A percentile compares a stretch with the other conserved stretches of the same genome.
These are phyloP conservation scores for Schwanniomyces yamadae DNA, from an alignment of 805 yeast species.

Conservation along the genomic window DNA sequence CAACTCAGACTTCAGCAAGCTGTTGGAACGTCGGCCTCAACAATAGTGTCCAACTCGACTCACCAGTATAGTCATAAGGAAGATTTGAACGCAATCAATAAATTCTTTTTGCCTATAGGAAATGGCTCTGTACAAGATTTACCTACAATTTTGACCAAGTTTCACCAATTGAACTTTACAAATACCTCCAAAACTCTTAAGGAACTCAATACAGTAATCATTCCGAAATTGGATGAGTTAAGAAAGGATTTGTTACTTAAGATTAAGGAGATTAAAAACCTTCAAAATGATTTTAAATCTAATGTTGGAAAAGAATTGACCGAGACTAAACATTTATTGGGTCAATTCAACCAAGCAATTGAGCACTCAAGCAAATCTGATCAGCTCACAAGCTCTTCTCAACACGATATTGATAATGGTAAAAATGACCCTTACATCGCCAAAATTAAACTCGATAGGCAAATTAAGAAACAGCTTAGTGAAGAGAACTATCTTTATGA, in stretches of 20 bases:
- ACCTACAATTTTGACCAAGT: constrained; percentile 61
- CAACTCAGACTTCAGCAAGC: constrained; percentile 80
- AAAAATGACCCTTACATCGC: constrained; percentile 79
- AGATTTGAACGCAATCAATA: constrained; percentile 34
- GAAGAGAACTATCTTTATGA: constrained; percentile 89
- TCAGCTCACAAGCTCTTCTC: constrained; percentile 15
- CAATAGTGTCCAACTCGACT: constrained; percentile 4
- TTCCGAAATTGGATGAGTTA: constrained; percentile 57
- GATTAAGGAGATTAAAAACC: constrained; percentile 80
- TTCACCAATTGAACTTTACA: constrained; percentile 43
- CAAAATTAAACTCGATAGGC: constrained; percentile 69
- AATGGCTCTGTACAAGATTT: constrained; percentile 73
- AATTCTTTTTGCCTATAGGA: constrained; percentile 74
- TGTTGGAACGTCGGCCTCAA: constrained; percentile 33
- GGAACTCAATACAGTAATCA: constrained; percentile 46
- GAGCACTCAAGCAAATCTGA: constrained; percentile 50
- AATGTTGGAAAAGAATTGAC: constrained; percentile 59
- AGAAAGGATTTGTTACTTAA: constrained; percentile 75
- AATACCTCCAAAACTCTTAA: constrained; percentile 44
- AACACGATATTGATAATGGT: constrained; percentile 41
- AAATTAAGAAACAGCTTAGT: constrained; percentile 69
- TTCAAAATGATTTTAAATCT: constrained; percentile 83
- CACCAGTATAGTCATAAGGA: constrained; percentile 20
- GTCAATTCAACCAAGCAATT: constrained; percentile 56
- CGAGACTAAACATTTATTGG: constrained; percentile 40